Evolutionary conservation across 495 filamentous ascomycete genomes (phyloP).

Genomic region (Daldinia decipiens): DNA sequence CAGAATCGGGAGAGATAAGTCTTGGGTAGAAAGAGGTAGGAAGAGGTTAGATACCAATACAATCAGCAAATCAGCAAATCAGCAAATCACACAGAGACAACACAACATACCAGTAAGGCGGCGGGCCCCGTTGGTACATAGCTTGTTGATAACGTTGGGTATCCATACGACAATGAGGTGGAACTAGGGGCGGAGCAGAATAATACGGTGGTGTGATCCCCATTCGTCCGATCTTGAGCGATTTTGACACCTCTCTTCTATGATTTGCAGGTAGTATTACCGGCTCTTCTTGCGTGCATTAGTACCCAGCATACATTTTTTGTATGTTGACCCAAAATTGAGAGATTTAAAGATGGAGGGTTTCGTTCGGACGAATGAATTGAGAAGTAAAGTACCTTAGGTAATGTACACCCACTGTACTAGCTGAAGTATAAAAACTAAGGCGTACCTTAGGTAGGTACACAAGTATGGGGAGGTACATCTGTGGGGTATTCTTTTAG

Average conservation of each 20-base stretch:
- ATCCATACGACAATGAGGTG: conserved; percentile 37
- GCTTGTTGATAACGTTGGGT: conserved; percentile 20
- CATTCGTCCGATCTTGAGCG: conserved; percentile 40
- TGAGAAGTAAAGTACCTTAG: background rate
- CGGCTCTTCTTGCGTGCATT: conserved; percentile 9
- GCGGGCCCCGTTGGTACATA: conserved; percentile 24
- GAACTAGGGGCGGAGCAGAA: conserved; percentile 25
- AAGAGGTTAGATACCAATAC: conserved; percentile 1
- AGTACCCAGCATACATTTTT: conserved; percentile 1
- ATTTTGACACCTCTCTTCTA: conserved; percentile 21
- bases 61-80: conserved; percentile 28
- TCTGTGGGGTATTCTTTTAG: conserved; percentile 5
- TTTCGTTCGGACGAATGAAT: conserved; percentile 5
- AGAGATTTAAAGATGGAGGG: background rate
- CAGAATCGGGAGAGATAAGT: conserved; percentile 34
- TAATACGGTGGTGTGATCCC: conserved; percentile 37
- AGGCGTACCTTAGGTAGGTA: too few relatives aligned
- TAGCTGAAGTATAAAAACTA: background rate
- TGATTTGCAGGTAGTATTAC: conserved; percentile 26
- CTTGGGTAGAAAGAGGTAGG: conserved; percentile 33
- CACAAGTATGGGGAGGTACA: background rate
- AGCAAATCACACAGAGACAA: conserved; percentile 32
- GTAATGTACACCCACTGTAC: too few relatives aligned
- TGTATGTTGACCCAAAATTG: background rate
- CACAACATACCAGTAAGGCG: conserved; percentile 31